These are phyloP conservation scores for Lyophyllum decastes DNA, from an alignment of 768 basidiomycete genomes.

Conservation along the genomic window DNA sequence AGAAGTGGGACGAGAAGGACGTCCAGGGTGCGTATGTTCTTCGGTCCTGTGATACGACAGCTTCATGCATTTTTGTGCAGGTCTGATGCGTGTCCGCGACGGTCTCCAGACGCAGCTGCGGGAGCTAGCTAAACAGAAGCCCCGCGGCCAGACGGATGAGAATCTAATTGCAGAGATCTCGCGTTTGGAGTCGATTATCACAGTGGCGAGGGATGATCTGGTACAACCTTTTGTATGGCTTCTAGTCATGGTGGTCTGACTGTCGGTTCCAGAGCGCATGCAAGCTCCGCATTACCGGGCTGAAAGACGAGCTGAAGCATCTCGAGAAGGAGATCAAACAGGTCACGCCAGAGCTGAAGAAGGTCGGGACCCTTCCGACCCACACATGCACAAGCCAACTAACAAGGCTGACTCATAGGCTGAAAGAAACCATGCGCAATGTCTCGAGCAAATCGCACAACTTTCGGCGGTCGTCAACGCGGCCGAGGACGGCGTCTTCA, in stretches of 20 bases:
- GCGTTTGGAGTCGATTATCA: conserved; percentile 75
- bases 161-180: conserved; percentile 73
- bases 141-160: conserved; percentile 84
- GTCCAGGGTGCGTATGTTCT: conserved; percentile 61
- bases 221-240: conserved; percentile 38
- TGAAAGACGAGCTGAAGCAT: conserved; percentile 85
- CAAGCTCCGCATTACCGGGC: conserved; percentile 72
- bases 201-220: conserved; percentile 80
- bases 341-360: conserved; percentile 68
- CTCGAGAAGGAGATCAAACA: conserved; percentile 70
- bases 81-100: conserved; percentile 62
- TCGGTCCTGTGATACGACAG: background rate
- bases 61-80: conserved; percentile 21
- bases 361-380: conserved; percentile 40
- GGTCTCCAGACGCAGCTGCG: conserved; percentile 71
- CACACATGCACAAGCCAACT: background rate
- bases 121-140: conserved; percentile 84
- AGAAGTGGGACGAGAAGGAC: conserved; percentile 96
- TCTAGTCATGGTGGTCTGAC: background rate
- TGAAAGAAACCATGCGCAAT: conserved; percentile 53
- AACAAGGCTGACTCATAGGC: conserved; percentile 40
- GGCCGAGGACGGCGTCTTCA: conserved; percentile 83
- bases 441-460: conserved; percentile 49
- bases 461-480: conserved; percentile 62
- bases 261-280: conserved; percentile 59